Evolutionary conservation across 768 basidiomycete species (phyloP).

Genomic region (Suillus brevipes): DNA sequence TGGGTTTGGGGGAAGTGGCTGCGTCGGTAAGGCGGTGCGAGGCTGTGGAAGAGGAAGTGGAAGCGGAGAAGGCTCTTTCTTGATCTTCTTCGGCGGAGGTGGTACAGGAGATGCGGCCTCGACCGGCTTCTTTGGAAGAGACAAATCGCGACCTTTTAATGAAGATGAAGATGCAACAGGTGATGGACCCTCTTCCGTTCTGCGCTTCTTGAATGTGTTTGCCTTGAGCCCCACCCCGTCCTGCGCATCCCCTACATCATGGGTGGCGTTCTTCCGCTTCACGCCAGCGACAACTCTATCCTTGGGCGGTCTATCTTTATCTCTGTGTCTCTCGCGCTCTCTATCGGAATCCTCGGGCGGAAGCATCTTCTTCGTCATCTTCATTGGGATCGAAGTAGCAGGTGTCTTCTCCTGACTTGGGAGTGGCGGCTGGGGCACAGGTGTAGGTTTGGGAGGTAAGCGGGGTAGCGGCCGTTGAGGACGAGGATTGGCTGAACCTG

Average conservation of each 20-base stretch:
- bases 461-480: conserved; percentile 27
- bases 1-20: neutral
- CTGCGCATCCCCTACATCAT: conserved; percentile 32
- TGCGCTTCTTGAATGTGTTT: conserved; percentile 42
- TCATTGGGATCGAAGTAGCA: conserved; percentile 7
- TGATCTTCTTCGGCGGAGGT: conserved; percentile 31
- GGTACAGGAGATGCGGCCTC: conserved; percentile 17
- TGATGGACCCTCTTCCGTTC: conserved; percentile 37
- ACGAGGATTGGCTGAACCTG: conserved; percentile 30
- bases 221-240: conserved; percentile 22
- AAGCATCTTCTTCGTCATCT: conserved; percentile 23
- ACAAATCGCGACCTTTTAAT: conserved; percentile 19
- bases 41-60: conserved; percentile 21
- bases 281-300: conserved; percentile 23
- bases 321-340: conserved; percentile 23
- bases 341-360: conserved; percentile 30
- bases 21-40: conserved; percentile 15
- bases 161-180: conserved; percentile 13
- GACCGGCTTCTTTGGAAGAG: conserved; percentile 39
- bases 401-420: conserved; percentile 29
- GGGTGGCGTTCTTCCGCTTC: conserved; percentile 42
- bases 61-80: conserved; percentile 37
- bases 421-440: conserved; percentile 27
- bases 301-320: conserved; percentile 25
- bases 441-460: conserved; percentile 35